Conservation (phyloP, 2,329 filamentous ascomycete species). For the Pleurostoma richardsiae region DNA sequence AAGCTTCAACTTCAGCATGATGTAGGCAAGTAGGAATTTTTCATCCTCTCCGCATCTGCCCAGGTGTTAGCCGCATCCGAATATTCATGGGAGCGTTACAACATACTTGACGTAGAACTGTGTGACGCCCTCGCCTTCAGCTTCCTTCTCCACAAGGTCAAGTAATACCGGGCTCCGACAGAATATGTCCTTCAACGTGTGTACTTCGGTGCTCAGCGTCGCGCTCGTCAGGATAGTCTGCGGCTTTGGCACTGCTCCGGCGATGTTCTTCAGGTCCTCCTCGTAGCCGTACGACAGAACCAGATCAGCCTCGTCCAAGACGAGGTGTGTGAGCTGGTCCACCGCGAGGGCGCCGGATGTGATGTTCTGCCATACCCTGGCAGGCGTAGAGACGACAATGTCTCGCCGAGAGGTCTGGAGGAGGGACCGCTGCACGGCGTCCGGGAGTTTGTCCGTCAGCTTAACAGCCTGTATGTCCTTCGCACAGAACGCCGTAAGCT, state of each 20-base stretch:
- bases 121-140: constrained; percentile 69
- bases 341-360: constrained; percentile 68
- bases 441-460: constrained; percentile 83
- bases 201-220: constrained; percentile 82
- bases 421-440: constrained; percentile 81
- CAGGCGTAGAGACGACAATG: constrained; percentile 84
- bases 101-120: constrained; percentile 80
- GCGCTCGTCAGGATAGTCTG: constrained; percentile 94
- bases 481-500: constrained; percentile 76
- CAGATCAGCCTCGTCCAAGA: constrained; percentile 92
- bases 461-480: constrained; percentile 81
- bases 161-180: constrained; percentile 75
- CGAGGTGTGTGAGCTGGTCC: constrained; percentile 67
- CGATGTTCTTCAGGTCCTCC: constrained; percentile 77
- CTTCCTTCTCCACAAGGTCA: constrained; percentile 77
- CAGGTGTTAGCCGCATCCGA: constrained; percentile 5
- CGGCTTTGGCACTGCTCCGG: constrained; percentile 73
- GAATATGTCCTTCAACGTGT: constrained; percentile 79
- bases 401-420: constrained; percentile 76
- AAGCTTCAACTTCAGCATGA: constrained; percentile 91
- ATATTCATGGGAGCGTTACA: neutral
- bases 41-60: constrained; percentile 85
- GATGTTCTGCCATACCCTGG: constrained; percentile 74
- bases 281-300: constrained; percentile 93
- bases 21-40: constrained; percentile 88